A percentile compares a stretch with the other conserved stretches of the same genome.
These are phyloP conservation scores for Sporothrix pseudoabietina DNA, from an alignment of 2,329 filamentous ascomycete species.

Conservation along the genomic window DNA sequence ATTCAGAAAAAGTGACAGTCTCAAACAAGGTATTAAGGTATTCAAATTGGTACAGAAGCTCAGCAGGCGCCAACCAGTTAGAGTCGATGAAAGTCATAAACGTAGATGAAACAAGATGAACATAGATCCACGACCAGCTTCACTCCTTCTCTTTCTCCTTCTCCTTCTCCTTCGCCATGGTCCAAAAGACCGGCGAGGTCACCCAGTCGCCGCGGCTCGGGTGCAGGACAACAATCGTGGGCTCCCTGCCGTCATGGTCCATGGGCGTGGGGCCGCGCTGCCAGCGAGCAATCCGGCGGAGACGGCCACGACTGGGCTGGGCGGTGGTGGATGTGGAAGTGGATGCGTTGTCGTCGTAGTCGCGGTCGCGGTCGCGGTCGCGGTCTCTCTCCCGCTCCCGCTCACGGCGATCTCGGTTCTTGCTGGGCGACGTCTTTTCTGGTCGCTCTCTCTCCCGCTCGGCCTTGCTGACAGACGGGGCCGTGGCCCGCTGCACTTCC, in stretches of 20 bases:
- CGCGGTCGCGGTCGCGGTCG: conserved; percentile 21
- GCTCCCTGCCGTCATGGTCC: conserved; percentile 34
- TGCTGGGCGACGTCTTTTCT: conserved; percentile 15
- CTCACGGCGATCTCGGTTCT: conserved; percentile 17
- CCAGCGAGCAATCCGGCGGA: conserved; percentile 33
- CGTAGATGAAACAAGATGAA: not conserved
- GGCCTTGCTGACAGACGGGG: not conserved
- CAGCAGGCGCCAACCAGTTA: not conserved
- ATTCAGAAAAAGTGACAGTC: not conserved
- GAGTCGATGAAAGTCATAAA: not conserved
- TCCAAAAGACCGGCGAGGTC: conserved; percentile 32
- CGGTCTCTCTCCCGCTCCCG: conserved; percentile 16
- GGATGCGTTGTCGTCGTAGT: conserved; percentile 27
- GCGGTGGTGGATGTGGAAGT: conserved; percentile 10
- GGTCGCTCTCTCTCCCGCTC: not conserved
- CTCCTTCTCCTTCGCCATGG: conserved; percentile 1
- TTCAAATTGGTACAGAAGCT: not conserved
- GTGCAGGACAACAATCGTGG: conserved; percentile 35
- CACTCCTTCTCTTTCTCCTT: conserved; percentile 10
- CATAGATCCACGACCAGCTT: not conserved
- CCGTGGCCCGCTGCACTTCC: conserved; percentile 31
- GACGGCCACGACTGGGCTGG: conserved; percentile 23
- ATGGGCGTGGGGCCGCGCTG: conserved; percentile 30
- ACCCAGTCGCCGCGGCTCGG: conserved; percentile 36
- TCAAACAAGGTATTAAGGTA: not conserved